Percentiles rank a stretch among this genome's conserved stretches.
phyloP scores from a whole-genome alignment of 352 stramenopile species.

The Pythium myriotylum region DNA sequence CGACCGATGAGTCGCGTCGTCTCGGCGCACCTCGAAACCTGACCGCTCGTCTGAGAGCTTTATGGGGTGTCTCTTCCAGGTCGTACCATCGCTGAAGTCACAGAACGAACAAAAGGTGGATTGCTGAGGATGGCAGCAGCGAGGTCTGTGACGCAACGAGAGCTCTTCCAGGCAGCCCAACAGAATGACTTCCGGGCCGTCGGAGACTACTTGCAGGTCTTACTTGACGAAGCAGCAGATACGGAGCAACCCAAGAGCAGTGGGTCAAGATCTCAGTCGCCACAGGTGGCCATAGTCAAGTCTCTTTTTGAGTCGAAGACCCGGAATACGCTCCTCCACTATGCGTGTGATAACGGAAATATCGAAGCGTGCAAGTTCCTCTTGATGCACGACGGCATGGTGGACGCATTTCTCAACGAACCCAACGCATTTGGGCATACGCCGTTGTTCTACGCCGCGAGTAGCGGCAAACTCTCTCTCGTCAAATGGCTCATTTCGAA shows the following conservation, averaged over 20 bases:
- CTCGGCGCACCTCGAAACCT: constrained; percentile 7
- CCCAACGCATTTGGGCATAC: constrained; percentile 79
- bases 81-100: neutral
- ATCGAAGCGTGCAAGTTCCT: constrained; percentile 81
- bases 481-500: constrained; percentile 89
- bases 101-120: no score
- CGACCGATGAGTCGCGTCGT: constrained; percentile 24
- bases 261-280: constrained; percentile 2
- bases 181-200: constrained; percentile 71
- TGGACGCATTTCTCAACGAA: constrained; percentile 65
- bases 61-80: constrained; percentile 14
- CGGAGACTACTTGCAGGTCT: constrained; percentile 55
- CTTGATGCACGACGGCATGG: constrained; percentile 72
- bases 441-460: constrained; percentile 77
- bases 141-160: constrained; percentile 45
- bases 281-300: constrained; percentile 30
- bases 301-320: constrained; percentile 63
- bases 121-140: constrained; percentile 9
- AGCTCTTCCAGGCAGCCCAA: constrained; percentile 70
- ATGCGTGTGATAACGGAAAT: constrained; percentile 83
- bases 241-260: constrained; percentile 7
- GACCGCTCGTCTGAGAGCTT: neutral
- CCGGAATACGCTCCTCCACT: constrained; percentile 76
- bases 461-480: constrained; percentile 66
- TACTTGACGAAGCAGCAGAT: constrained; percentile 38